These are phyloP conservation scores for Zymoseptoria passerinii DNA, from an alignment of 2,329 filamentous ascomycete species.

Conservation along the genomic window DNA sequence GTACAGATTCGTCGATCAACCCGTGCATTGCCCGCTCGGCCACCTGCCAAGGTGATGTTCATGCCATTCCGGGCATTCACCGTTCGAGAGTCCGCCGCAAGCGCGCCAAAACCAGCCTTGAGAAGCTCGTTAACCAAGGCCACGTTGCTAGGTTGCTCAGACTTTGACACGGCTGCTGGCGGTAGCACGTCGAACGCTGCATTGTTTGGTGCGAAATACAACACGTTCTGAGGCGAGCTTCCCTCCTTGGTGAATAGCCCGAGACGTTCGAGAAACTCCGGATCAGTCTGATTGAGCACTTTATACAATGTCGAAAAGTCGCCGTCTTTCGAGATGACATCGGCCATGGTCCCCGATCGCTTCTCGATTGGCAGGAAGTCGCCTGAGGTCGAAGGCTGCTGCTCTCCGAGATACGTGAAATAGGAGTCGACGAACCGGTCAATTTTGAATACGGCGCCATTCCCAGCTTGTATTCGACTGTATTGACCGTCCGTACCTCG, in stretches of 20 bases:
- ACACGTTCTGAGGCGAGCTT: background rate
- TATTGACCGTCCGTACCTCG: constrained; percentile 2
- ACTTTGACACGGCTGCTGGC: background rate
- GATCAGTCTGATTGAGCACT: background rate
- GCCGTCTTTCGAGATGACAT: constrained; percentile 1
- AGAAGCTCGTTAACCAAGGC: constrained; percentile 6
- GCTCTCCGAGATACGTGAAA: constrained; percentile 10
- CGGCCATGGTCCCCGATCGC: constrained; percentile 7
- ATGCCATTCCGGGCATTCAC: constrained; percentile 4
- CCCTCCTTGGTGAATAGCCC: background rate
- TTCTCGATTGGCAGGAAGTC: background rate
- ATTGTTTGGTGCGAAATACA: constrained; percentile 12
- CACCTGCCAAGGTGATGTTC: constrained; percentile 1
- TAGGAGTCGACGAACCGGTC: constrained; percentile 7
- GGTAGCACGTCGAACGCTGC: constrained; percentile 9
- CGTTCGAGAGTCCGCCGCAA: background rate
- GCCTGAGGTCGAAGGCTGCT: background rate
- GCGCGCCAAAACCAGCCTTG: constrained; percentile 5
- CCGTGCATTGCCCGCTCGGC: constrained; percentile 6
- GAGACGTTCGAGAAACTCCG: constrained; percentile 8
- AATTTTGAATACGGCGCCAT: constrained; percentile 12
- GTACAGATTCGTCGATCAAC: constrained; percentile 10
- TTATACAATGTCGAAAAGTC: constrained; percentile 4
- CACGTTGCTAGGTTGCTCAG: constrained; percentile 6
- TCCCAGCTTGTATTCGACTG: constrained; percentile 3